Evolutionary conservation across 257 asterid species (phyloP).

Genomic region (Nyctanthes arbortristis): DNA sequence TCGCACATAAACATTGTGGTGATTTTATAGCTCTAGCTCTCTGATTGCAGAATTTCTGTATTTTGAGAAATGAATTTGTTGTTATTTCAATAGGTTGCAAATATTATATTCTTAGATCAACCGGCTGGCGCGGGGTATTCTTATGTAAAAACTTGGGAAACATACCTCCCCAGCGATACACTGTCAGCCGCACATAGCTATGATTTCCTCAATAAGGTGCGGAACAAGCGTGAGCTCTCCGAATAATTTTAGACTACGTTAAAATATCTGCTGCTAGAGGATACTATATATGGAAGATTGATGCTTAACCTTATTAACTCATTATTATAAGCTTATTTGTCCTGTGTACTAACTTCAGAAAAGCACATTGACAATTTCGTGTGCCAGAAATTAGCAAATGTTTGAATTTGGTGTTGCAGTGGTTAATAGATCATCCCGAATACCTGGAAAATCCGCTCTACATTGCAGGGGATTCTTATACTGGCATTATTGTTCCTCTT

Average conservation of each 20-base stretch:
- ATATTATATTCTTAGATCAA: slow-evolving; percentile 34
- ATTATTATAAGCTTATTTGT: neutral
- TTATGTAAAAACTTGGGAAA: slow-evolving; percentile 27
- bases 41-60: neutral
- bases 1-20: neutral
- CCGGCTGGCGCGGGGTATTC: slow-evolving; percentile 45
- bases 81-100: slow-evolving; percentile 28
- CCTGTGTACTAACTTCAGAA: neutral
- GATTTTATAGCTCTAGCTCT: too few relatives aligned
- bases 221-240: neutral
- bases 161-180: slow-evolving; percentile 23
- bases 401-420: slow-evolving; percentile 23
- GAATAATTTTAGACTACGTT: neutral
- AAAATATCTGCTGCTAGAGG: neutral
- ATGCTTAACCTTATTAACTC: neutral
- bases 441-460: slow-evolving; percentile 36
- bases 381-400: neutral
- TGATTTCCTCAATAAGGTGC: slow-evolving; percentile 34
- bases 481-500: slow-evolving; percentile 26
- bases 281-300: neutral
- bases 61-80: neutral
- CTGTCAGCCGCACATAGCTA: slow-evolving; percentile 14
- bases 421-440: slow-evolving; percentile 37
- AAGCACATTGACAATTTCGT: neutral
- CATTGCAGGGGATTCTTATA: slow-evolving; percentile 34